Evolutionary conservation across 2,329 filamentous ascomycete genomes (phyloP).

Genomic region (Aspergillus aculeatus): DNA sequence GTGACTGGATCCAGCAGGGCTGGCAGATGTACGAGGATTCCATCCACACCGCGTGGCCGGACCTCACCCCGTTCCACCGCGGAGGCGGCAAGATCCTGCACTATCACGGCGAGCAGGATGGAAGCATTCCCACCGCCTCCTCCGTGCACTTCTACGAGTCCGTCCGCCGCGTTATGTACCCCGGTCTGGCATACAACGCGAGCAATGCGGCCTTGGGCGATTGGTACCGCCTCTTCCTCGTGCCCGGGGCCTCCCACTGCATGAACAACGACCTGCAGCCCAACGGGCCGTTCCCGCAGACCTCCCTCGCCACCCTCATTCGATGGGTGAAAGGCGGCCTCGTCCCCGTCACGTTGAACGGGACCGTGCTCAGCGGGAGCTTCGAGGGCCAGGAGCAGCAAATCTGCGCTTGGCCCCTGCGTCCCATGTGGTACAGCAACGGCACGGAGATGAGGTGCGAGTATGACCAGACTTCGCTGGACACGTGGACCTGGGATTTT

Average conservation of each 20-base stretch:
- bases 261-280: conserved; percentile 47
- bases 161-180: conserved; percentile 53
- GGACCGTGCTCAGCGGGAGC: conserved; percentile 33
- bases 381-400: conserved; percentile 32
- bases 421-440: conserved; percentile 29
- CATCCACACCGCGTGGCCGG: conserved; percentile 55
- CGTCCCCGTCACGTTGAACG: conserved; percentile 46
- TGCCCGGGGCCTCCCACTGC: conserved; percentile 58
- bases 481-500: conserved; percentile 17
- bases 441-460: conserved; percentile 11
- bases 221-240: conserved; percentile 56
- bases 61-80: conserved; percentile 52
- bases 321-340: conserved; percentile 54
- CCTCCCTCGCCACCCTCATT: conserved; percentile 49
- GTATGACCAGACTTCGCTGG: conserved; percentile 12
- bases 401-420: conserved; percentile 36
- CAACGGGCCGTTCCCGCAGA: conserved; percentile 44
- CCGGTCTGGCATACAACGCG: conserved; percentile 39
- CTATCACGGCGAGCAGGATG: conserved; percentile 59
- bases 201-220: conserved; percentile 46
- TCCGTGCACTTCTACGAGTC: conserved; percentile 58
- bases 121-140: conserved; percentile 52
- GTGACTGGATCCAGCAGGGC: conserved; percentile 53
- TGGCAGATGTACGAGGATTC: conserved; percentile 51
- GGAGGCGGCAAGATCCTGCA: conserved; percentile 58